Evolutionary conservation across 306 rosid genomes (phyloP), one percentile per base, ranked within the genome.

Genomic region (Carpinus fangiana): DNA sequence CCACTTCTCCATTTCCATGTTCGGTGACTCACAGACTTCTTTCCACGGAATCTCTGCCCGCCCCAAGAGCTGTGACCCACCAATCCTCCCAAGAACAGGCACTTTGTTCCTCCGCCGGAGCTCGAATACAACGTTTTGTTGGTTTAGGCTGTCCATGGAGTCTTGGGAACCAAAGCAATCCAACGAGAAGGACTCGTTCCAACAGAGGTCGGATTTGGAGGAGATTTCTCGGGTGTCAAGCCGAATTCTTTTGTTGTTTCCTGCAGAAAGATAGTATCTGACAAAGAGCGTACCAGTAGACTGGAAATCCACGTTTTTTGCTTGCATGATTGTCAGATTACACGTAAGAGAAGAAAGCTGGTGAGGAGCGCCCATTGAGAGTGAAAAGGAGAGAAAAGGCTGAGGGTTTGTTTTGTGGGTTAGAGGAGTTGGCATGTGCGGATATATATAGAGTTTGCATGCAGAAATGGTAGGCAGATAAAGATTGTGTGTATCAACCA

Each of bases 41-140:
- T 79, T 85, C 98, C 95, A 91, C 14, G 90, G 85, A 80, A 95
- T 79, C 84, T 85, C 90, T 71, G 86, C 90, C 81, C 70, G 87
- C 0, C 93, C 93, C 57, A 95, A 57, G 48, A 93, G 84, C n/a
- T 73, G 84, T 55, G 99, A 95, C 41, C 97, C 87, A 69, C 66
- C 62, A 8, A 90, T 74, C 31, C 20, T 84, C 46, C 84, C 82
- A 12, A 88, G 65, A 75, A 85, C 72, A 0, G 83, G 83, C 46
- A 76, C 55, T 2, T 48, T 46, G 84, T 77, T 90, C 76, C 87
- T 86, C 78, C 83, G 84, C 78, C 96, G 80, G 13, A 95, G 87
- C 90, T 95, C 98, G 50, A 93, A 83, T 11, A 86, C 86, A 26
- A 93, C 78, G 46, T 65, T 90, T 46, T 89, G 88, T 61, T 88